These are phyloP conservation scores for Fraxinus anomala DNA, from an alignment of 257 asterid species.

Conservation along the genomic window DNA sequence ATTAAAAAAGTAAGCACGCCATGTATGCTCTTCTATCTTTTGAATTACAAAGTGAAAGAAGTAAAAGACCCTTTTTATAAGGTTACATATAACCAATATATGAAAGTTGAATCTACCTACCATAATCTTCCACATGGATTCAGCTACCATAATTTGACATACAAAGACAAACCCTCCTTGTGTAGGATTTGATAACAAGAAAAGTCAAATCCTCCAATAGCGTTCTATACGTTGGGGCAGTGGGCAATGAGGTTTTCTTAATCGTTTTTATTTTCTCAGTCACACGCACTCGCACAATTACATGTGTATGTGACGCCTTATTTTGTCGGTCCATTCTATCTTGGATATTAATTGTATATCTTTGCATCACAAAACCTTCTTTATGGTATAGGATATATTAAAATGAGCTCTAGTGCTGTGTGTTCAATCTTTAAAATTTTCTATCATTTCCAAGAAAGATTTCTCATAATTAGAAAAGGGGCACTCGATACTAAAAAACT, in stretches of 20 bases:
- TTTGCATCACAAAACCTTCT: not conserved
- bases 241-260: not conserved
- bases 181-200: not conserved
- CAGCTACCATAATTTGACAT: not conserved
- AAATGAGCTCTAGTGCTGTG: not conserved
- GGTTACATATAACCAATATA: not conserved
- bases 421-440: not conserved
- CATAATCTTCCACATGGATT: not conserved
- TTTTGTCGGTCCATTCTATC: not conserved
- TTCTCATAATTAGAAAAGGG: not conserved
- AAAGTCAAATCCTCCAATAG: not conserved
- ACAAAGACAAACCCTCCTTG: not conserved
- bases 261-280: not conserved
- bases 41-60: not conserved
- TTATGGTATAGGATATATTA: not conserved
- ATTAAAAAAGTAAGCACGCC: not conserved
- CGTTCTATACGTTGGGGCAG: not conserved
- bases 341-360: not conserved
- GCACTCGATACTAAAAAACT: not conserved
- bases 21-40: not conserved
- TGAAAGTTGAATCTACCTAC: not conserved
- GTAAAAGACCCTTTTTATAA: not conserved
- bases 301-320: not conserved
- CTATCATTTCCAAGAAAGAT: not conserved
- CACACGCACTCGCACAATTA: not conserved